phyloP scores from a whole-genome alignment of 1,284 basidiomycete genomes.

The Testicularia cyperi region DNA sequence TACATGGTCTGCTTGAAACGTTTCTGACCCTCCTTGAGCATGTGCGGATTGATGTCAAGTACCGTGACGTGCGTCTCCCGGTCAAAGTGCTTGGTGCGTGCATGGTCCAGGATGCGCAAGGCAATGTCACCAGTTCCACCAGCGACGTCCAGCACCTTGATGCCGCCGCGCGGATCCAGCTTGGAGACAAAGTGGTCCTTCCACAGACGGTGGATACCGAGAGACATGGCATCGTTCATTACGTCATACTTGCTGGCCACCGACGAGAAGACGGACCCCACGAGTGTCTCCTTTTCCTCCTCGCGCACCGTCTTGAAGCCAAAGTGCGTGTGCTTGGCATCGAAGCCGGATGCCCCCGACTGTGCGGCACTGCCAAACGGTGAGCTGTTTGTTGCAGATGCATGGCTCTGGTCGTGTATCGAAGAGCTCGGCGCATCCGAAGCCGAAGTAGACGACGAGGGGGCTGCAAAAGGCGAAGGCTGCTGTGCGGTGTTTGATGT shows the following conservation, averaged over 20 bases:
- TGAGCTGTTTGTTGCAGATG: constrained; percentile 4
- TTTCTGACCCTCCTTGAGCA: constrained; percentile 89
- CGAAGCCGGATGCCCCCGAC: constrained; percentile 16
- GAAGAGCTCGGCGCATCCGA: not conserved
- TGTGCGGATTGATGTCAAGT: constrained; percentile 91
- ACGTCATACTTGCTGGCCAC: constrained; percentile 95
- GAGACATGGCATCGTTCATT: constrained; percentile 98
- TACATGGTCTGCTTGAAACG: constrained; percentile 64
- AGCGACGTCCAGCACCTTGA: constrained; percentile 85
- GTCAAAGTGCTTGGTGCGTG: constrained; percentile 73
- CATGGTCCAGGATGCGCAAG: constrained; percentile 86
- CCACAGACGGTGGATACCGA: constrained; percentile 95
- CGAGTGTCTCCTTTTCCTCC: constrained; percentile 70
- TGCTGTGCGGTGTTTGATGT: no score
- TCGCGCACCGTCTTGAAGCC: constrained; percentile 85
- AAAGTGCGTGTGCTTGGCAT: constrained; percentile 69
- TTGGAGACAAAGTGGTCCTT: constrained; percentile 84
- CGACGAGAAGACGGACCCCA: constrained; percentile 90
- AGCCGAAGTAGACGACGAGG: not conserved
- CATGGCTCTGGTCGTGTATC: constrained; percentile 7
- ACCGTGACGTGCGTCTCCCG: constrained; percentile 77
- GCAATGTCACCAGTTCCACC: constrained; percentile 97
- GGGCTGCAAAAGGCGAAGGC: not conserved
- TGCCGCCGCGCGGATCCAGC: constrained; percentile 70
- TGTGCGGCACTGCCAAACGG: no score